Conservation (phyloP, 73 alveolate species). For the Durusdinium trenchii region DNA sequence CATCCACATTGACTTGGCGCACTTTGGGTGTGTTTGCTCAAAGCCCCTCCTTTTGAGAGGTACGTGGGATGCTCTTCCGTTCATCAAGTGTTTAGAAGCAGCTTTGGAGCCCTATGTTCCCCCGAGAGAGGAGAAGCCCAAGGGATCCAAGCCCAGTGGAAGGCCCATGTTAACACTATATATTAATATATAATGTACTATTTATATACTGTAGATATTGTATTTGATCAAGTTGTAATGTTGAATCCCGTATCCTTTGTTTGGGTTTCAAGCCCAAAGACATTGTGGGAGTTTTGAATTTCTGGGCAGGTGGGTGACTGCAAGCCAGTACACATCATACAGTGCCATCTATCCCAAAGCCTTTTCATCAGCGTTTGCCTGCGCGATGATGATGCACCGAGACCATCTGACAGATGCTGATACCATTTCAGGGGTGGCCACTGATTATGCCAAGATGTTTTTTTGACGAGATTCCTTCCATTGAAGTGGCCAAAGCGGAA, state of each 20-base stretch:
- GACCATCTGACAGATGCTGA: too few species aligned
- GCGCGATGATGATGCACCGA: too few species aligned
- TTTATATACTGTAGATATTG: neutral
- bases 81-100: neutral
- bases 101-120: neutral
- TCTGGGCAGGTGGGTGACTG: neutral
- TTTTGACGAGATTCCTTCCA: too few species aligned
- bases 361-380: too few species aligned
- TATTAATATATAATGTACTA: neutral
- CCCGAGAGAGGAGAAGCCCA: neutral
- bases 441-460: too few species aligned
- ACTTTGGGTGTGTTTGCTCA: neutral
- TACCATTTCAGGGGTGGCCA: too few species aligned
- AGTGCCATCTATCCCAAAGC: neutral
- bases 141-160: neutral
- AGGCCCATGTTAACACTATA: neutral
- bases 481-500: too few species aligned
- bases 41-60: neutral
- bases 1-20: neutral
- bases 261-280: neutral
- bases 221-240: neutral
- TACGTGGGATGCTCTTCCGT: neutral
- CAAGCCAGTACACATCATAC: neutral
- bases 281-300: neutral
- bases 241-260: neutral